A percentile compares a stretch with the other conserved stretches of the same genome.
Conservation (phyloP, 768 basidiomycete species). For the Rubroboletus pulcherrimus region DNA sequence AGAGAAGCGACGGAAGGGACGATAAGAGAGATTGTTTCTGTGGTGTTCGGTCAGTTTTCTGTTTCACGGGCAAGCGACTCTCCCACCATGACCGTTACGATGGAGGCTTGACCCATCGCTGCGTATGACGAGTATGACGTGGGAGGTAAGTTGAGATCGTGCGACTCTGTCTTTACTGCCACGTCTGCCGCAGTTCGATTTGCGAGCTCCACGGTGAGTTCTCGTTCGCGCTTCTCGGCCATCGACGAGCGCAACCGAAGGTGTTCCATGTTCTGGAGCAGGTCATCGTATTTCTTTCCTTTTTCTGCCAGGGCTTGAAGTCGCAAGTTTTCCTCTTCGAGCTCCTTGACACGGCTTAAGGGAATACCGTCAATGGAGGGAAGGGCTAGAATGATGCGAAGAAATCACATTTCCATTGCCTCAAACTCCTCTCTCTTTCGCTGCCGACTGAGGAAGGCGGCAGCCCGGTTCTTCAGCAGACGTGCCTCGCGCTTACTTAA, state of each 20-base stretch:
- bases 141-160: conserved; percentile 48
- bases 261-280: conserved; percentile 60
- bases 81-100: conserved; percentile 67
- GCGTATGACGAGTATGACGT: conserved; percentile 37
- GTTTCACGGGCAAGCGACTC: background rate
- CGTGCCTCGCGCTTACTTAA: conserved; percentile 88
- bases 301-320: conserved; percentile 58
- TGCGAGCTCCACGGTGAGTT: conserved; percentile 60
- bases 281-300: conserved; percentile 36
- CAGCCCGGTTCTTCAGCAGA: conserved; percentile 88
- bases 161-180: conserved; percentile 56
- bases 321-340: conserved; percentile 80
- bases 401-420: conserved; percentile 80
- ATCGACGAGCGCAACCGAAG: conserved; percentile 63
- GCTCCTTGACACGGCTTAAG: conserved; percentile 72
- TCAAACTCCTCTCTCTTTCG: conserved; percentile 92
- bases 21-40: conserved; percentile 67
- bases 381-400: conserved; percentile 5
- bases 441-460: conserved; percentile 87
- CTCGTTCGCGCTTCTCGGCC: conserved; percentile 62
- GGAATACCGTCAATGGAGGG: conserved; percentile 17
- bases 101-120: conserved; percentile 48
- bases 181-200: conserved; percentile 32
- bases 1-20: conserved; percentile 70
- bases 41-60: conserved; percentile 14